These are phyloP conservation scores for Porcisia hertigi DNA, from an alignment of 208 protist genomes.

Conservation along the genomic window DNA sequence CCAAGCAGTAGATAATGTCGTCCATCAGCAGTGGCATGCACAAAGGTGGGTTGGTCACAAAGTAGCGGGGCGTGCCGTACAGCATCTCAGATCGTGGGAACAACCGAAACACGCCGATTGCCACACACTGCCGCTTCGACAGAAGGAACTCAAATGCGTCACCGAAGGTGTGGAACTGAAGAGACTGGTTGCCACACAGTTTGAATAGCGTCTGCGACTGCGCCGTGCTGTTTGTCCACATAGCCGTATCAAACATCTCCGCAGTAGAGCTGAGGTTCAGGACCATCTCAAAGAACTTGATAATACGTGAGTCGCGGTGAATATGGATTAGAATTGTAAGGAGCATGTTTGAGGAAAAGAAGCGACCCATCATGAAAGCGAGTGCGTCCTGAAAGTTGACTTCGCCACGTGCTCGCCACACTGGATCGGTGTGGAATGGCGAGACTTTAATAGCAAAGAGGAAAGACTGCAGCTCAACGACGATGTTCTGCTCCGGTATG, in stretches of 20 bases:
- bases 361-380: slow-evolving; percentile 89
- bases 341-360: slow-evolving; percentile 89
- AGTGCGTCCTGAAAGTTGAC: slow-evolving; percentile 84
- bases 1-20: slow-evolving; percentile 87
- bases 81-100: slow-evolving; percentile 68
- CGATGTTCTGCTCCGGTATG: slow-evolving; percentile 72
- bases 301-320: slow-evolving; percentile 71
- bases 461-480: slow-evolving; percentile 86
- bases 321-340: slow-evolving; percentile 79
- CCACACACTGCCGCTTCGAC: slow-evolving; percentile 59
- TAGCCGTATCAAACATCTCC: slow-evolving; percentile 68
- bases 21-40: slow-evolving; percentile 70
- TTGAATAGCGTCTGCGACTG: slow-evolving; percentile 73
- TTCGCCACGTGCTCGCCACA: slow-evolving; percentile 77
- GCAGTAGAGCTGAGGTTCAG: slow-evolving; percentile 59
- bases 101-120: slow-evolving; percentile 83
- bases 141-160: slow-evolving; percentile 84
- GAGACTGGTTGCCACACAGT: slow-evolving; percentile 66
- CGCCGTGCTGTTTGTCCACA: slow-evolving; percentile 48
- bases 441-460: slow-evolving; percentile 76
- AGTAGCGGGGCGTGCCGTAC: slow-evolving; percentile 71
- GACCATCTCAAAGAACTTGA: slow-evolving; percentile 81
- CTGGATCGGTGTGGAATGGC: slow-evolving; percentile 75
- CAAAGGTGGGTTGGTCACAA: slow-evolving; percentile 83
- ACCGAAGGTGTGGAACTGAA: slow-evolving; percentile 80